Evolutionary conservation across 2,329 filamentous ascomycete species (phyloP).

Genomic region (Aspergillus amoenus): DNA sequence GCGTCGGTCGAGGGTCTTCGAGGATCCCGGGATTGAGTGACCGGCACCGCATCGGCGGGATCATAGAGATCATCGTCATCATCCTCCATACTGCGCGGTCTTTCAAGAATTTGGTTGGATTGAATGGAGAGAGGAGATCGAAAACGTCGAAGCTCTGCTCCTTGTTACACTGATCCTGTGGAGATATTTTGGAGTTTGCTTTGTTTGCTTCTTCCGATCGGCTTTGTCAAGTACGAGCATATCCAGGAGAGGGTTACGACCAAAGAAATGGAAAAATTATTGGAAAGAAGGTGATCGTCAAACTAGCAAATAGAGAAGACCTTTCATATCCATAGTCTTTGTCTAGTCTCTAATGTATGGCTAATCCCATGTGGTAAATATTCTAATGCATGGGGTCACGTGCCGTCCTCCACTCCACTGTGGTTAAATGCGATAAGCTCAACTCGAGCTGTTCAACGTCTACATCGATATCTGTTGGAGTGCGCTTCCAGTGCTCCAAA

Average conservation of each 20-base stretch:
- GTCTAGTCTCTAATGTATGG: background rate
- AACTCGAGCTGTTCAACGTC: background rate
- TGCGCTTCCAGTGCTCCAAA: background rate
- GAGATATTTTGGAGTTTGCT: conserved; percentile 21
- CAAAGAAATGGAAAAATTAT: background rate
- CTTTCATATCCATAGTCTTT: background rate
- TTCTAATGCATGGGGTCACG: background rate
- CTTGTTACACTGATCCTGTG: conserved; percentile 21
- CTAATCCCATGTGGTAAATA: background rate
- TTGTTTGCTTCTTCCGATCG: conserved; percentile 19
- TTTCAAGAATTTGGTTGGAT: conserved; percentile 5
- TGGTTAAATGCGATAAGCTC: background rate
- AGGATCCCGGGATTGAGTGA: conserved; percentile 28
- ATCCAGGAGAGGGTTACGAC: background rate
- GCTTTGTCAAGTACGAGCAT: background rate
- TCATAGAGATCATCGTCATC: conserved; percentile 50
- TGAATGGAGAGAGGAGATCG: background rate
- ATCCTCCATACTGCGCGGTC: conserved; percentile 41
- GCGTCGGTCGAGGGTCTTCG: conserved; percentile 27
- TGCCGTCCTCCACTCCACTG: background rate
- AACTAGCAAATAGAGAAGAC: background rate
- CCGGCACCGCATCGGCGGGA: conserved; percentile 38
- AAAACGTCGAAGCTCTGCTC: conserved; percentile 9
- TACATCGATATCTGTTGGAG: background rate
- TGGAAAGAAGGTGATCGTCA: background rate